A percentile compares a stretch with the other conserved stretches of the same genome.
phyloP scores from a whole-genome alignment of 2,329 filamentous ascomycete genomes.

The Calonectria hawksworthii region DNA sequence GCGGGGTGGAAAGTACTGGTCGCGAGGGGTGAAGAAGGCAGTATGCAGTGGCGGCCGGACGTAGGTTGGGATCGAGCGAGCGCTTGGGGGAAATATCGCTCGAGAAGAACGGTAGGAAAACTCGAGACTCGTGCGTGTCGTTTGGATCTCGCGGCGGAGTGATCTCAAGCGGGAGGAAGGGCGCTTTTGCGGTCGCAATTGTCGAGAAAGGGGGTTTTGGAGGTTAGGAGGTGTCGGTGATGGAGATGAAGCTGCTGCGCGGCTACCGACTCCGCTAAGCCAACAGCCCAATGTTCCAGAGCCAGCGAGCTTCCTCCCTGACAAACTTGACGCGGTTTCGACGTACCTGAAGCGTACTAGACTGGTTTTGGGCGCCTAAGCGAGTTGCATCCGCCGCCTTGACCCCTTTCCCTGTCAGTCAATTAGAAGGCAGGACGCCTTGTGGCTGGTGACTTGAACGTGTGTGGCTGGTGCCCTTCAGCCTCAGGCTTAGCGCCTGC shows the following conservation, averaged over 20 bases:
- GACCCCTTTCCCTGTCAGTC: slow-evolving; percentile 24
- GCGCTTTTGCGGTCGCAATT: slow-evolving; percentile 23
- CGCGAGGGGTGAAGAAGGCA: slow-evolving; percentile 32
- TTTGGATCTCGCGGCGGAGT: background rate
- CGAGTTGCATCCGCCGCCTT: slow-evolving; percentile 35
- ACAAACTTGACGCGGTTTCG: slow-evolving; percentile 35
- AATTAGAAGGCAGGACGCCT: background rate
- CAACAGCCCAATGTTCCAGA: slow-evolving; percentile 34
- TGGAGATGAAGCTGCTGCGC: slow-evolving; percentile 38
- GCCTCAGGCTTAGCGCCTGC: slow-evolving; percentile 28
- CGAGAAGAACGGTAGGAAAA: background rate
- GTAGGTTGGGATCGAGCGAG: slow-evolving; percentile 8
- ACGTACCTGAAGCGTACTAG: slow-evolving; percentile 46
- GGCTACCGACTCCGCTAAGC: slow-evolving; percentile 38
- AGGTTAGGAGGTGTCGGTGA: slow-evolving; percentile 38
- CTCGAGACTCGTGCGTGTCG: slow-evolving; percentile 1
- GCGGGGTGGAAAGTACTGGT: slow-evolving; percentile 38
- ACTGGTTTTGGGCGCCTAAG: slow-evolving; percentile 31
- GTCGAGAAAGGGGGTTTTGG: slow-evolving; percentile 47
- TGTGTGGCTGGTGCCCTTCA: slow-evolving; percentile 32
- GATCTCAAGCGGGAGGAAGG: slow-evolving; percentile 34
- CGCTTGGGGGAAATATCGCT: background rate
- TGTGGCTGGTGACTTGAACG: slow-evolving; percentile 28
- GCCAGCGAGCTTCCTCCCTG: slow-evolving; percentile 20
- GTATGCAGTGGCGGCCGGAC: slow-evolving; percentile 13